These are phyloP conservation scores for Fraxinus nigra DNA, from an alignment of 305 asterid species.

Conservation along the genomic window DNA sequence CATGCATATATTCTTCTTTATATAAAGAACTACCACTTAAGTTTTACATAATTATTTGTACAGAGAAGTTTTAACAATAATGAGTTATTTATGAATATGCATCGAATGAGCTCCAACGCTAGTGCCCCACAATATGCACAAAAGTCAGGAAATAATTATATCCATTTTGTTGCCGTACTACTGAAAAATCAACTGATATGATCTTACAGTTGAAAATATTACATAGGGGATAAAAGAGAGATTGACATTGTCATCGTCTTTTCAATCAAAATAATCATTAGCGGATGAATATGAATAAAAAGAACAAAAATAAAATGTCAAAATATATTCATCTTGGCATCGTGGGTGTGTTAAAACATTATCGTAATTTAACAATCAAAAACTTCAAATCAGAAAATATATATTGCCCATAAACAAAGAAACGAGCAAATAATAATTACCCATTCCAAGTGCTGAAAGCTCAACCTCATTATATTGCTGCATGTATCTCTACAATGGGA, in stretches of 20 bases:
- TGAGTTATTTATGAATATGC: neutral
- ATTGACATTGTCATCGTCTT: neutral
- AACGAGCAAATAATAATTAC: conserved; percentile 27
- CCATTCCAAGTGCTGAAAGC: conserved; percentile 78
- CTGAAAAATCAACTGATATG: neutral
- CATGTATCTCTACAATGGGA: conserved; percentile 51
- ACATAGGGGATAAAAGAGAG: neutral
- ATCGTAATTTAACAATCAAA: neutral
- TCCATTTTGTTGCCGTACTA: neutral
- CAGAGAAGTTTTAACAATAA: neutral
- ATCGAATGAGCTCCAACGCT: neutral
- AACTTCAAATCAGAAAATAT: neutral
- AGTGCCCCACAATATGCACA: neutral
- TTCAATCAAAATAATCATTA: neutral
- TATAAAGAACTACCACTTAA: neutral
- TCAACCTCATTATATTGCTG: conserved; percentile 61
- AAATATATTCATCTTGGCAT: neutral
- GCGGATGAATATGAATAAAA: neutral
- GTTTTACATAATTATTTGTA: neutral
- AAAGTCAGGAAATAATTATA: neutral
- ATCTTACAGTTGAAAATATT: neutral
- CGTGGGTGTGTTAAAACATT: too few relatives aligned
- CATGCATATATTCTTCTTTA: neutral
- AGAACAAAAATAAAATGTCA: neutral
- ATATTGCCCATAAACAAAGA: neutral